Percentiles rank a stretch among this genome's conserved stretches.
Conservation (phyloP, 2,329 filamentous ascomycete genomes). For the Rhinocladiella mackenziei region DNA sequence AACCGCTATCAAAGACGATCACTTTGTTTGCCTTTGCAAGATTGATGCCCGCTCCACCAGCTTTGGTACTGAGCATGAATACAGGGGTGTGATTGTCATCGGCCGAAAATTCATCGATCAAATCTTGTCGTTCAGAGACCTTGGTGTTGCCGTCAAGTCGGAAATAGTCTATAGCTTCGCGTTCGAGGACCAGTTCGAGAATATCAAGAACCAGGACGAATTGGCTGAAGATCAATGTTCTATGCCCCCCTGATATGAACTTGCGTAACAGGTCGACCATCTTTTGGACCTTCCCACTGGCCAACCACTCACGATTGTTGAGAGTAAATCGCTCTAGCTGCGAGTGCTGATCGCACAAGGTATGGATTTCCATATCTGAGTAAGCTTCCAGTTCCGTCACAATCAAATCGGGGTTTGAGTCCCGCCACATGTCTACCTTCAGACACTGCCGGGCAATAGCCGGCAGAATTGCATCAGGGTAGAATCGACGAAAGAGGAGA, state of each 20-base stretch:
- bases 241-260: constrained; percentile 77
- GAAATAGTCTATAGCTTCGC: constrained; percentile 69
- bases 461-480: constrained; percentile 67
- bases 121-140: constrained; percentile 75
- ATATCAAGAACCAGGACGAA: constrained; percentile 92
- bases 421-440: constrained; percentile 57
- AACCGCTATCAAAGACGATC: constrained; percentile 93
- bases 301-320: constrained; percentile 61
- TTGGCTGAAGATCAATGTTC: constrained; percentile 86
- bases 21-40: constrained; percentile 95
- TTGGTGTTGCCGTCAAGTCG: constrained; percentile 82
- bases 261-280: constrained; percentile 68
- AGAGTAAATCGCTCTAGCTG: constrained; percentile 55
- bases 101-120: constrained; percentile 79
- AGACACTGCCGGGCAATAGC: constrained; percentile 76
- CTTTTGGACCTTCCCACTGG: constrained; percentile 79
- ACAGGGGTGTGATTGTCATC: constrained; percentile 72
- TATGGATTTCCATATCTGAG: constrained; percentile 60
- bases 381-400: constrained; percentile 52
- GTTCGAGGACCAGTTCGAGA: constrained; percentile 73
- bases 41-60: constrained; percentile 96
- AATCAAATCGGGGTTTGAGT: constrained; percentile 50
- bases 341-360: constrained; percentile 52
- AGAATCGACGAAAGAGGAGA: constrained; percentile 77
- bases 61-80: constrained; percentile 88